Percentiles rank a stretch among this genome's conserved stretches.
phyloP scores from a whole-genome alignment of 495 filamentous ascomycete species.

The Aspergillus biplanus region DNA sequence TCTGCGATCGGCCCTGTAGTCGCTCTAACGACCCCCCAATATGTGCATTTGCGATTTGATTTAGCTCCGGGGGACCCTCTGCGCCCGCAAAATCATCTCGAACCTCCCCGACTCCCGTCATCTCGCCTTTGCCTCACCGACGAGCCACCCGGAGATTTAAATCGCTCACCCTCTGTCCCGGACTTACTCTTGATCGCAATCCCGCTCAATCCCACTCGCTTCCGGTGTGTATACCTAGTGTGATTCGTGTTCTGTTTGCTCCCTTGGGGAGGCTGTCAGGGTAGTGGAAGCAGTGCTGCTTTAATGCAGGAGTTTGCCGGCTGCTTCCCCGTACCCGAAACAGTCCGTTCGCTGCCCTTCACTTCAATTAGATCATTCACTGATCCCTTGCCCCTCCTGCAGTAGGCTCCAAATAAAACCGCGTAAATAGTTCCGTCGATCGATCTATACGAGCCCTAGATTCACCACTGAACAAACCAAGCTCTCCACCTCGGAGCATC shows the following conservation, averaged over 20 bases:
- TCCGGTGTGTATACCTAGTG: background rate
- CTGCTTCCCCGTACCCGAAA: background rate
- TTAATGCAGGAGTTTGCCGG: background rate
- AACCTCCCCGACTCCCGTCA: slow-evolving; percentile 19
- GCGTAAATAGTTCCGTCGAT: background rate
- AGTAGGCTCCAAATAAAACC: background rate
- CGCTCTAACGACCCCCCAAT: slow-evolving; percentile 10
- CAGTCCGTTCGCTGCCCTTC: background rate
- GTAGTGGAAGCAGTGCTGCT: background rate
- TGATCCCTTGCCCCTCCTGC: background rate
- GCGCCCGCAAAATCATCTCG: slow-evolving; percentile 23
- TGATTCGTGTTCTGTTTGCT: background rate
- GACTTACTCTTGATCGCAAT: slow-evolving; percentile 4
- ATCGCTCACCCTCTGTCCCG: background rate
- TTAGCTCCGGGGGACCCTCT: slow-evolving; percentile 24
- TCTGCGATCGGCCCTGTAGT: slow-evolving; percentile 17
- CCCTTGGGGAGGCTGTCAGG: background rate
- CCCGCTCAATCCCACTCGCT: background rate
- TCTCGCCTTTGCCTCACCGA: slow-evolving; percentile 29
- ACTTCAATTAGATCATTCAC: slow-evolving; percentile 4
- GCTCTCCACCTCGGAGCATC: background rate
- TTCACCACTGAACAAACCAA: background rate
- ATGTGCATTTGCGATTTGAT: slow-evolving; percentile 20
- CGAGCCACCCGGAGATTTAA: slow-evolving; percentile 18
- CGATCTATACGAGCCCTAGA: background rate